Evolutionary conservation across 2,329 filamentous ascomycete genomes (phyloP).

Genomic region (Ascochyta pisi): DNA sequence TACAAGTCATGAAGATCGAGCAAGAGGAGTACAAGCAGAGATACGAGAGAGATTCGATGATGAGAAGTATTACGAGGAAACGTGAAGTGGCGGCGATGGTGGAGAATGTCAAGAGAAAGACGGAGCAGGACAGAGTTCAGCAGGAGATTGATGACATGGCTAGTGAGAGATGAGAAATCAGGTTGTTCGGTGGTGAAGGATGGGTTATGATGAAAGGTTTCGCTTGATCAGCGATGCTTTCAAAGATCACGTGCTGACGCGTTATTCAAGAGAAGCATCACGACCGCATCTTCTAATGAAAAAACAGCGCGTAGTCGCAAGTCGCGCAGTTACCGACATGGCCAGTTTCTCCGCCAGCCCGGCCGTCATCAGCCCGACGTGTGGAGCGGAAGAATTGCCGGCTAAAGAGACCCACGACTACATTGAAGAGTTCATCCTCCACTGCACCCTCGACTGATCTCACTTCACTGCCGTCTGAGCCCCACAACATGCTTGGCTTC

Average conservation of each 20-base stretch:
- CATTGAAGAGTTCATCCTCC: conserved; percentile 24
- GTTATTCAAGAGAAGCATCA: neutral
- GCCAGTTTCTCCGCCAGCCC: conserved; percentile 7
- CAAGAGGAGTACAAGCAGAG: neutral
- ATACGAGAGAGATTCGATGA: neutral
- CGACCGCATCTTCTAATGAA: neutral
- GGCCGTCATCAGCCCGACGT: conserved; percentile 7
- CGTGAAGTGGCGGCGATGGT: neutral
- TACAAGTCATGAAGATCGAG: neutral
- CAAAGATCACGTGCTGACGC: neutral
- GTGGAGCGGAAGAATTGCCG: conserved; percentile 42
- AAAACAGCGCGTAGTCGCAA: neutral
- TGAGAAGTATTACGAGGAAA: neutral
- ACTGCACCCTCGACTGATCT: conserved; percentile 18
- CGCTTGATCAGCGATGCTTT: neutral
- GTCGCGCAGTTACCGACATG: neutral
- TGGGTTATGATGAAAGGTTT: neutral
- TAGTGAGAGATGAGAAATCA: neutral
- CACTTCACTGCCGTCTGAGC: conserved; percentile 25
- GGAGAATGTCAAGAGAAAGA: neutral
- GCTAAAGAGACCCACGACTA: conserved; percentile 35
- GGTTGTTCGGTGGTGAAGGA: neutral
- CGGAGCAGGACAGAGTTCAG: neutral
- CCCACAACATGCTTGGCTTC: conserved; percentile 20
- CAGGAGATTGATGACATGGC: neutral